A percentile compares a stretch with the other conserved stretches of the same genome.
Conservation (phyloP, 257 asterid species). For the Lantana camara region DNA sequence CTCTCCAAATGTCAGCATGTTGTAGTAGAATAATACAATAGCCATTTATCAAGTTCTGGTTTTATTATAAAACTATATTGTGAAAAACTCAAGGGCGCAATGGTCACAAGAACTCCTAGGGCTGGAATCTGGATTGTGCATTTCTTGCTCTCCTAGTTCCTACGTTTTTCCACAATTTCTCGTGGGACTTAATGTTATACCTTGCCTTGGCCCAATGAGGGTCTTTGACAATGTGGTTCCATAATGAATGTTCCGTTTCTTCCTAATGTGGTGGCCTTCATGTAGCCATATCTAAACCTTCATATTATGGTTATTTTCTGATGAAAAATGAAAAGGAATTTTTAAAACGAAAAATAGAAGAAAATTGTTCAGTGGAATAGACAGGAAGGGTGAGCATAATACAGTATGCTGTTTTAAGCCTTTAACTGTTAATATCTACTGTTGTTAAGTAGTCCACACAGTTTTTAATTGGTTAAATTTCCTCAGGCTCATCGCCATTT, state of each 20-base stretch:
- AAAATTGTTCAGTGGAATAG: constrained; percentile 1
- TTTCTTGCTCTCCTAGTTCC: constrained; percentile 10
- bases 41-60: background rate
- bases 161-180: background rate
- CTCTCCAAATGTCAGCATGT: background rate
- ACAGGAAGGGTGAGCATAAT: background rate
- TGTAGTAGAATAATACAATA: background rate
- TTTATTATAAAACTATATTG: background rate
- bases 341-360: background rate
- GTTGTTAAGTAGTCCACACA: constrained; percentile 6
- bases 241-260: background rate
- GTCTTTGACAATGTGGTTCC: constrained; percentile 5
- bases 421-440: background rate
- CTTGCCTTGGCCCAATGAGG: constrained; percentile 1
- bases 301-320: background rate
- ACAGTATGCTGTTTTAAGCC: constrained; percentile 3
- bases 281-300: constrained; percentile 4
- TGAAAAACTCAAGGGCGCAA: constrained; percentile 14
- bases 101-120: constrained; percentile 14
- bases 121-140: background rate
- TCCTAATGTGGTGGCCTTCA: background rate
- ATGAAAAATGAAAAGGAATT: background rate
- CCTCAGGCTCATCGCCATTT: constrained; percentile 14
- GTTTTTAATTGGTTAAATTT: constrained; percentile 5
- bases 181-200: background rate